These are phyloP conservation scores for Phanerochaete carnosa DNA, from an alignment of 768 basidiomycete species.

Conservation along the genomic window DNA sequence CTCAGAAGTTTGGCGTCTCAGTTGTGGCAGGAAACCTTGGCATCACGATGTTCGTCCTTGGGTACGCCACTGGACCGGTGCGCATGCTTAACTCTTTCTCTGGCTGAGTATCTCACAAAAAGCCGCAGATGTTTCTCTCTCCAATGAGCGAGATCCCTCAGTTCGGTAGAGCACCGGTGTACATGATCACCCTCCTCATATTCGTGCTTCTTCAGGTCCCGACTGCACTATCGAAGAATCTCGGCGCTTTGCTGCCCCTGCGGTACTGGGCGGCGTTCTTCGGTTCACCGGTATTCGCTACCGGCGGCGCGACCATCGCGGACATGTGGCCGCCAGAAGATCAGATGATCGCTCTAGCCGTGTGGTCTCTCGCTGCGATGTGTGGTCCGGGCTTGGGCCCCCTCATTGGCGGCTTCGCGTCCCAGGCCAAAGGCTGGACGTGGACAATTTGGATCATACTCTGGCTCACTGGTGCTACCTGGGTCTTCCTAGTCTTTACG, in stretches of 20 bases:
- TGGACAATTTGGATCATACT: conserved; percentile 34
- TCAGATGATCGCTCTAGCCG: conserved; percentile 22
- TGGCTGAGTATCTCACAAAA: neutral
- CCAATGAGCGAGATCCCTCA: conserved; percentile 31
- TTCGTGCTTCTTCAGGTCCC: conserved; percentile 33
- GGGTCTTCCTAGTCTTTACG: conserved; percentile 26
- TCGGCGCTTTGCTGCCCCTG: conserved; percentile 29
- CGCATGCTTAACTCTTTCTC: neutral
- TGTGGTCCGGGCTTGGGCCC: conserved; percentile 30
- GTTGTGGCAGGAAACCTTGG: conserved; percentile 27
- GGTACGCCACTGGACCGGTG: conserved; percentile 19
- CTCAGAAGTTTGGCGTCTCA: conserved; percentile 27
- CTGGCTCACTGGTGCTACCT: conserved; percentile 27
- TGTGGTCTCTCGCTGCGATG: conserved; percentile 23
- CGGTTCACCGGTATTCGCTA: conserved; percentile 31
- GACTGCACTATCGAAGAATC: conserved; percentile 28
- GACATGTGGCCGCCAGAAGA: conserved; percentile 22
- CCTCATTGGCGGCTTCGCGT: conserved; percentile 31
- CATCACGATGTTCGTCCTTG: conserved; percentile 24
- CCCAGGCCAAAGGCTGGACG: conserved; percentile 29
- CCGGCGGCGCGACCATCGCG: conserved; percentile 25
- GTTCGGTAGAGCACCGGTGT: conserved; percentile 30
- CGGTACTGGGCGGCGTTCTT: conserved; percentile 33
- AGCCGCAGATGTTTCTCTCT: conserved; percentile 8
- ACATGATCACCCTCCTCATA: conserved; percentile 27